These are phyloP conservation scores for Cryphonectria nitschkei DNA, from an alignment of 2,329 filamentous ascomycete genomes.

Conservation along the genomic window DNA sequence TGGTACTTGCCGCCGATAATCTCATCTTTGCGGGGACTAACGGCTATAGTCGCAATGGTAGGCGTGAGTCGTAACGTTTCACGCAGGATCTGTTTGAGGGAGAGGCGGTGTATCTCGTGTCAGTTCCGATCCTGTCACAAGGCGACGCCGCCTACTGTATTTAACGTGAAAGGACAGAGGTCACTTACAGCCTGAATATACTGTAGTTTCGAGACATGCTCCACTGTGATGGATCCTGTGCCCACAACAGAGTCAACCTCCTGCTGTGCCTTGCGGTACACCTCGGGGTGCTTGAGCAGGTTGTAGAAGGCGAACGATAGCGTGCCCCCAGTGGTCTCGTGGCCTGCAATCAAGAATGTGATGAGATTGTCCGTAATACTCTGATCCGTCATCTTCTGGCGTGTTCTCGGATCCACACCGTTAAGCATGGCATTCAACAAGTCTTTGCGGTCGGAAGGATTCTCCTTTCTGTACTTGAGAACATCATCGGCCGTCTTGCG, in stretches of 20 bases:
- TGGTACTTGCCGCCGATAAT: slow-evolving; percentile 65
- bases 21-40: slow-evolving; percentile 55
- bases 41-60: slow-evolving; percentile 60
- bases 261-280: slow-evolving; percentile 63
- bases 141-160: too few species aligned
- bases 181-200: slow-evolving; percentile 62
- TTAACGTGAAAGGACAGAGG: not conserved
- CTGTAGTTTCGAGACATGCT: slow-evolving; percentile 65
- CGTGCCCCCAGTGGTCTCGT: slow-evolving; percentile 72
- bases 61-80: slow-evolving; percentile 68
- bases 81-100: slow-evolving; percentile 51
- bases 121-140: not conserved
- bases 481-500: slow-evolving; percentile 62
- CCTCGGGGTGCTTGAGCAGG: slow-evolving; percentile 64
- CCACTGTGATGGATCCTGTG: slow-evolving; percentile 56
- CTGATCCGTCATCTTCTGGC: slow-evolving; percentile 64
- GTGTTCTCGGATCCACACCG: slow-evolving; percentile 68
- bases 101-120: slow-evolving; percentile 5
- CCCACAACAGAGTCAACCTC: slow-evolving; percentile 71
- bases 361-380: slow-evolving; percentile 72
- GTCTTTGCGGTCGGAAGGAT: slow-evolving; percentile 64
- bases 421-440: slow-evolving; percentile 71
- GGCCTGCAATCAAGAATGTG: slow-evolving; percentile 72
- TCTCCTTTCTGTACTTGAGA: slow-evolving; percentile 58
- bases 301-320: slow-evolving; percentile 69